Evolutionary conservation across 257 asterid genomes (phyloP).

Genomic region (Nicotiana otophora): DNA sequence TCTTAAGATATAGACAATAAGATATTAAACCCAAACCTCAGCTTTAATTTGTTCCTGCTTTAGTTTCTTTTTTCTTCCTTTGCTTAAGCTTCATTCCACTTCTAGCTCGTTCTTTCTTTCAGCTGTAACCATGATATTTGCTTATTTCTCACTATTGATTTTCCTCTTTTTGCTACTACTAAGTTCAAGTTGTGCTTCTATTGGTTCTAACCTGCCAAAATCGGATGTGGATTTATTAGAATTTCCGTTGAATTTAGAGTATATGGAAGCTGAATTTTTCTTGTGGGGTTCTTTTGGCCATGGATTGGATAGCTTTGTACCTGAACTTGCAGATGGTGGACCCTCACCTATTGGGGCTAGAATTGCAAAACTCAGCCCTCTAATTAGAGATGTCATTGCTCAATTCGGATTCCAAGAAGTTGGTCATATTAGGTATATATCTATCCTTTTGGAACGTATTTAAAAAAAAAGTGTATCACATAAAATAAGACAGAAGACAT

Average conservation of each 20-base stretch:
- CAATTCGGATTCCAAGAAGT: constrained; percentile 90
- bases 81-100: too few relatives aligned
- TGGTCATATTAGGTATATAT: constrained; percentile 66
- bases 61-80: not conserved
- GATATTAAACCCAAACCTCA: not conserved
- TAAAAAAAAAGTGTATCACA: not conserved
- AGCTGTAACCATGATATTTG: not conserved
- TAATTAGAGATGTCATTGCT: constrained; percentile 41
- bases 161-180: not conserved
- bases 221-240: constrained; percentile 53
- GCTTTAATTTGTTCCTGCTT: not conserved
- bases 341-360: constrained; percentile 55
- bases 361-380: constrained; percentile 43
- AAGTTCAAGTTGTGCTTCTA: not conserved
- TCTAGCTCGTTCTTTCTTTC: not conserved
- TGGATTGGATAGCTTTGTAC: constrained; percentile 51
- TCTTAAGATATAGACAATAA: not conserved
- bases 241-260: constrained; percentile 72
- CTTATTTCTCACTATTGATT: not conserved
- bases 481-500: too few relatives aligned
- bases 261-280: constrained; percentile 80
- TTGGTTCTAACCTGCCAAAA: constrained; percentile 14
- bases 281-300: constrained; percentile 55
- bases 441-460: not conserved
- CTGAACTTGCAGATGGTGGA: constrained; percentile 51